Conservation (phyloP, 2,329 filamentous ascomycete species). For the Cryphonectria parasitica region DNA sequence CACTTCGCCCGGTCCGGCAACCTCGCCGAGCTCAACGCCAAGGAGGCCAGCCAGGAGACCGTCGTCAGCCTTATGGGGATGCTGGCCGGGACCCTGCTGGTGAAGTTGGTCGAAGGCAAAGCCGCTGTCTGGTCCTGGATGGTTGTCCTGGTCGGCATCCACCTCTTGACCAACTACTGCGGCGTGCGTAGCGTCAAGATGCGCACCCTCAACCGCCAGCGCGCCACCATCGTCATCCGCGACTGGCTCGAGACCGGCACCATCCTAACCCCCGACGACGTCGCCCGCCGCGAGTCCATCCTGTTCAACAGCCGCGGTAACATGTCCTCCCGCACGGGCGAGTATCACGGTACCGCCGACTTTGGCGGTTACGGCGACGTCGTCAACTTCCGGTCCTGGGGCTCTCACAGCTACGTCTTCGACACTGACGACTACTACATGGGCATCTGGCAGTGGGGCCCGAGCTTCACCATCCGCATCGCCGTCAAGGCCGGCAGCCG, state of each 20-base stretch:
- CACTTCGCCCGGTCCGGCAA: slow-evolving; percentile 91
- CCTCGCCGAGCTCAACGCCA: slow-evolving; percentile 88
- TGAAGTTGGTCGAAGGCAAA: slow-evolving; percentile 73
- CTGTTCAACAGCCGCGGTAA: slow-evolving; percentile 57
- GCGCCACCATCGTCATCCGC: slow-evolving; percentile 77
- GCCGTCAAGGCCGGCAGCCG: slow-evolving; percentile 63
- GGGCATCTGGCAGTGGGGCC: slow-evolving; percentile 52
- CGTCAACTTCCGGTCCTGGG: slow-evolving; percentile 37
- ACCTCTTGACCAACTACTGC: slow-evolving; percentile 83
- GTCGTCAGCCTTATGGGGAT: slow-evolving; percentile 88
- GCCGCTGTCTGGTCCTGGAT: slow-evolving; percentile 75
- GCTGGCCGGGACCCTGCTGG: slow-evolving; percentile 79
- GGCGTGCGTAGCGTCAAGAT: slow-evolving; percentile 85
- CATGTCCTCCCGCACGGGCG: slow-evolving; percentile 44
- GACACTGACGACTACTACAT: slow-evolving; percentile 62
- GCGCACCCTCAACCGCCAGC: slow-evolving; percentile 82
- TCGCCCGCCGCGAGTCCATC: slow-evolving; percentile 67
- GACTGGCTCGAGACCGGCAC: slow-evolving; percentile 54
- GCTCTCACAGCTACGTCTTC: slow-evolving; percentile 41
- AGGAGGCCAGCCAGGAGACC: slow-evolving; percentile 95
- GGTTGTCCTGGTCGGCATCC: slow-evolving; percentile 71
- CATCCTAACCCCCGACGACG: slow-evolving; percentile 67
- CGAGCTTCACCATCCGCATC: slow-evolving; percentile 55
- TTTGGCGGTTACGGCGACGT: slow-evolving; percentile 47
- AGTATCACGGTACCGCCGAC: slow-evolving; percentile 40